Conservation (phyloP, 345 rosid genomes). For the Arabis hirsuta region DNA sequence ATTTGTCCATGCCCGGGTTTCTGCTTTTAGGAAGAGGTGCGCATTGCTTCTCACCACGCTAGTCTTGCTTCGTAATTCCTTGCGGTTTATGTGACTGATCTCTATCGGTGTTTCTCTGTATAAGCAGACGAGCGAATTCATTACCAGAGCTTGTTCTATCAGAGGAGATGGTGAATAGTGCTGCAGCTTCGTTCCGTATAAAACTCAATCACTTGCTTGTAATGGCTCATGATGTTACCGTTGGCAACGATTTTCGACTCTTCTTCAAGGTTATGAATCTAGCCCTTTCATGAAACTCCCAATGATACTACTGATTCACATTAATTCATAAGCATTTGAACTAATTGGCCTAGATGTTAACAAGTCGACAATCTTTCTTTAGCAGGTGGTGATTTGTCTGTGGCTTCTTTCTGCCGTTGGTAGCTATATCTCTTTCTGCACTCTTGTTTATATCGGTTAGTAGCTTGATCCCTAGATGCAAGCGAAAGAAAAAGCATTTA, state of each 20-base stretch:
- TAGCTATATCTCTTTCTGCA: slow-evolving; percentile 82
- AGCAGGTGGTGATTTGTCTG: slow-evolving; percentile 82
- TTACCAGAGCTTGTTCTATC: slow-evolving; percentile 80
- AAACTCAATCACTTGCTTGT: slow-evolving; percentile 76
- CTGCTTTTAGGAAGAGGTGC: slow-evolving; percentile 65
- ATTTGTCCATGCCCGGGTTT: slow-evolving; percentile 63
- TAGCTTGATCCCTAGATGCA: slow-evolving; percentile 11
- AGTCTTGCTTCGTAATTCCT: neutral
- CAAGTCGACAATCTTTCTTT: slow-evolving; percentile 25
- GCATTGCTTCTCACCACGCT: neutral
- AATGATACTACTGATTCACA: neutral
- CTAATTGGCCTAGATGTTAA: slow-evolving; percentile 7
- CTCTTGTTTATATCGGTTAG: slow-evolving; percentile 85
- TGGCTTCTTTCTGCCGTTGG: slow-evolving; percentile 90
- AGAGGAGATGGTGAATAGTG: slow-evolving; percentile 84
- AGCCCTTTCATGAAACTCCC: slow-evolving; percentile 19
- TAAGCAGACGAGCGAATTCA: slow-evolving; percentile 43
- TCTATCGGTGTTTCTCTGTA: neutral
- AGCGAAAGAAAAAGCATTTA: neutral
- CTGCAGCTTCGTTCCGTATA: slow-evolving; percentile 79
- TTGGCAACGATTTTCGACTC: slow-evolving; percentile 79
- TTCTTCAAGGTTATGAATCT: slow-evolving; percentile 66
- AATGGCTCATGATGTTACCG: slow-evolving; percentile 85
- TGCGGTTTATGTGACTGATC: slow-evolving; percentile 3
- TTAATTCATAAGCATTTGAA: slow-evolving; percentile 9